Conservation (phyloP, 257 asterid genomes). For the Solanum sejunctum region DNA sequence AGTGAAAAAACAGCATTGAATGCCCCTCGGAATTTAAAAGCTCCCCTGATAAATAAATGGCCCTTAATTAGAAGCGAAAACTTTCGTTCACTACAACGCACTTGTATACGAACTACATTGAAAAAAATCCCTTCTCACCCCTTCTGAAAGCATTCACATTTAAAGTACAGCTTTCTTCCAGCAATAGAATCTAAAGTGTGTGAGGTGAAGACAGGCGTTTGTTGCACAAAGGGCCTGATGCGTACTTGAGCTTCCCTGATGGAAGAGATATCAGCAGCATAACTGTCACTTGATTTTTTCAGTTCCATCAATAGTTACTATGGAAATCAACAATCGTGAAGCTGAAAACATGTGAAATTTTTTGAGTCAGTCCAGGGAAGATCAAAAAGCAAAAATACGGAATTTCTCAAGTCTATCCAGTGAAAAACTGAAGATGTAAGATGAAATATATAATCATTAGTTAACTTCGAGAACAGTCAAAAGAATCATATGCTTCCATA, state of each 20-base stretch:
- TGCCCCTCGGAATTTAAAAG: constrained; percentile 91
- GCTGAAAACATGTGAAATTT: neutral
- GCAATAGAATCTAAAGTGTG: constrained; percentile 56
- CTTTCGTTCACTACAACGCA: neutral
- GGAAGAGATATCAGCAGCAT: constrained; percentile 75
- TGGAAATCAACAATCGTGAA: neutral
- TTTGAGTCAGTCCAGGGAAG: neutral
- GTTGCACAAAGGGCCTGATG: constrained; percentile 37
- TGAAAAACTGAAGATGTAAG: neutral
- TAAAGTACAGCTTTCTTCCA: constrained; percentile 63
- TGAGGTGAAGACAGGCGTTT: constrained; percentile 66
- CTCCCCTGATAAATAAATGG: constrained; percentile 44
- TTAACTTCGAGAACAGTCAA: neutral
- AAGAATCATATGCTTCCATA: neutral
- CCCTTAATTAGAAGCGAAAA: neutral
- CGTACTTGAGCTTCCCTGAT: constrained; percentile 63
- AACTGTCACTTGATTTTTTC: constrained; percentile 20
- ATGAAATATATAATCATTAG: neutral
- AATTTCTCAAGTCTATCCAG: neutral
- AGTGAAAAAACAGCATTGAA: constrained; percentile 92
- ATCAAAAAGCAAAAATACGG: neutral
- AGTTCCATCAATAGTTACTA: constrained; percentile 36
- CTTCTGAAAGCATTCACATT: constrained; percentile 91
- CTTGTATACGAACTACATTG: neutral
- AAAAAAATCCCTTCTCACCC: constrained; percentile 41